Base-by-base conservation (phyloP, 129 eudicot genomes). In the Saussurea involucrata region DNA sequence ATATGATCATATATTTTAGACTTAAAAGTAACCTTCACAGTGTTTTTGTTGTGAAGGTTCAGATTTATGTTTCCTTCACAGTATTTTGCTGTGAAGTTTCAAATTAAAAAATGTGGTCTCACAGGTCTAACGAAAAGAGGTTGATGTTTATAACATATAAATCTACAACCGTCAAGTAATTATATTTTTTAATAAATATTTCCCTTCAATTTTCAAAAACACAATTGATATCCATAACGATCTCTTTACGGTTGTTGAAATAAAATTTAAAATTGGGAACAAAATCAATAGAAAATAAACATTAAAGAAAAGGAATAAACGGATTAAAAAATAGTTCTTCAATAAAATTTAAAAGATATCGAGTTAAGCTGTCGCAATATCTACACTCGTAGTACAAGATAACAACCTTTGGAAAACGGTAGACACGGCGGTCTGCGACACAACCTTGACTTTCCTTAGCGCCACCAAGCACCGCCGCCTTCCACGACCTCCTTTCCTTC, bases 341-440 rank as follows among this genome's bases (percentile, higher is more conserved):
- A 49, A 49, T 49, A 49, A 49, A 15, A 49, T 15, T 15, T 13
- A 49, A 46, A 49, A 17, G 21, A 49, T 15, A 15, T 3, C 5
- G 21, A 15, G 18, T 49, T 6, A 49, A 15, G 21, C 8, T 49
- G 58, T 5, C 72, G 69, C 81, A 21, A 74, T 78, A 71, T 82
- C 81, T 3, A 71, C 74, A 28, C 78, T 64, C 1, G 89, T 81
- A 11, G 83, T 34, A 69, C 90, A 87, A 40, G 76, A 68, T 44
- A 87, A 58, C 81, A 89, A 68, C 66, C 80, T 80, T 73, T 77
- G 82, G 36, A 89, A 85, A 68, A 89, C 13, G 15, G 83, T 74
- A 20, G 67, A 18, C 37, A 89, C 12, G n/a, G 75, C 81, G n/a
- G 84, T 74, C 17, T 86, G 57, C 0, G 89, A 83, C 12, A 75